Evolutionary conservation across 305 asterid genomes (phyloP), one percentile per base, ranked within the genome.

Genomic region (Solanum hybrid): DNA sequence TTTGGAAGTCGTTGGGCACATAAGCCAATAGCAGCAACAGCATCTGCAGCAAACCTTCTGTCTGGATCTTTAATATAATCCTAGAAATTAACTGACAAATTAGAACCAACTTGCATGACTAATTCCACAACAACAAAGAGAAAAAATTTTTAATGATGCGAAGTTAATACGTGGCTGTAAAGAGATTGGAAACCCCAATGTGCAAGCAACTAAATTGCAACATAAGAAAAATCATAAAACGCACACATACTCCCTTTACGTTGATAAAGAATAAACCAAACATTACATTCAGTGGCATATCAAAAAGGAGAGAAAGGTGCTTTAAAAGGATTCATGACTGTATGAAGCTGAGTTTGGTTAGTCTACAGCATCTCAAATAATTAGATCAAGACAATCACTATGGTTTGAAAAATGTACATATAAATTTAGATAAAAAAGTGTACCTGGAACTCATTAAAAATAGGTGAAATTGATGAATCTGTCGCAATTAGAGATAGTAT

Each of bases 371-470:
- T 51, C 75, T 51, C 73, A 51, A 22, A 29, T 51, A 46, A 27
- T 27, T 46, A 84, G 29, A 46, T 84, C 73, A 36, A 89, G 46
- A 51, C 46, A 89, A 81, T 17, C 87, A 84, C 35, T 51, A 17
- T 10, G 22, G 26, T 51, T 56, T 51, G 42, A 31, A 84, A 81
- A 51, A 46, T 84, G 87, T 46, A 31, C 42, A 51, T 2, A 51
- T 46, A 22, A 84, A 13, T 84, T 84, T 17, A 29, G 75, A 84
- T 10, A 26, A 51, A 38, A 84, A 84, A 31, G 10, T 51, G 42
- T 93, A 97, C 99, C 99, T 96, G 98, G 93, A 97, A 96, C 95
- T 97, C 99, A 86, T 95, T 92, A 85, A 97, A 95, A 91, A 97
- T 93, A 86, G 95, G 91, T 88, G 97, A 91, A 88, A 96, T 93